These are phyloP conservation scores for Iberis pinnata DNA, from an alignment of 345 rosid species.

Conservation along the genomic window DNA sequence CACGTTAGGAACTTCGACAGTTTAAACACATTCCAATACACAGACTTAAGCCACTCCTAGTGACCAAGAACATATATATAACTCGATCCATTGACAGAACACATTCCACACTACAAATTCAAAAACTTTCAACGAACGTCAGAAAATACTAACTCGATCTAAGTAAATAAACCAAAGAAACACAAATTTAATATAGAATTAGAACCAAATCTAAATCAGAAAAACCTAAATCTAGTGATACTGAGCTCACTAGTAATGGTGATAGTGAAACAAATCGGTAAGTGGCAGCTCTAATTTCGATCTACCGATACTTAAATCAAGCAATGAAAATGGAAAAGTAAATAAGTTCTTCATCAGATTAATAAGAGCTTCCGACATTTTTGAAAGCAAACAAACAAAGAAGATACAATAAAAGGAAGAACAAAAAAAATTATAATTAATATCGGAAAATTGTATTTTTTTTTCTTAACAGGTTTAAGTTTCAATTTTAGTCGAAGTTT, in stretches of 20 bases:
- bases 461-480: no score
- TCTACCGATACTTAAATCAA: conserved; percentile 23
- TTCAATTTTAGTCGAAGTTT: no score
- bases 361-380: conserved; percentile 15
- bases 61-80: no score
- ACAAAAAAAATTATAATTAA: no score
- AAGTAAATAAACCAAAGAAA: conserved; percentile 18
- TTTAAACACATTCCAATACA: no score
- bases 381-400: conserved; percentile 33
- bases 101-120: no score
- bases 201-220: conserved; percentile 18
- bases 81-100: no score
- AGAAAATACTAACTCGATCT: no score
- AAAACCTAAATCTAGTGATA: conserved; percentile 20
- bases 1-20: no score
- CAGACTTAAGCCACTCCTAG: no score
- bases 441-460: no score
- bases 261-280: not conserved
- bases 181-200: not conserved
- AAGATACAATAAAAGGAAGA: not conserved
- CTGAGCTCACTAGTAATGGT: conserved; percentile 22
- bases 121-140: no score
- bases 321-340: not conserved
- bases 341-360: conserved; percentile 10
- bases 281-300: not conserved